Percentiles rank a stretch among this genome's conserved stretches.
Evolutionary conservation across 768 basidiomycete genomes (phyloP).

Genomic region (Porphyrellus cyaneotinctus): DNA sequence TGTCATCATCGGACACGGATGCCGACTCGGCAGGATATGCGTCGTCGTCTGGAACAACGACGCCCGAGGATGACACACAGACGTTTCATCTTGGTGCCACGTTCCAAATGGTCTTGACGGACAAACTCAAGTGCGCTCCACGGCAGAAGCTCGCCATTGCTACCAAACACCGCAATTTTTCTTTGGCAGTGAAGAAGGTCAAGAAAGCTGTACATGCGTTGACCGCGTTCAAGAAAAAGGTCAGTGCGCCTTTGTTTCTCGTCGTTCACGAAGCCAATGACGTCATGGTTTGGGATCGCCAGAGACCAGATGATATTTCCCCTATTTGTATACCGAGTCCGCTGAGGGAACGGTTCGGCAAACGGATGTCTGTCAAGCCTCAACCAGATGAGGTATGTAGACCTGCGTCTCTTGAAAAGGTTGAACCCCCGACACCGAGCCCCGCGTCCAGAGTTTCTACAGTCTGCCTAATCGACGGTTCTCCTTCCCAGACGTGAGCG

Average conservation of each 20-base stretch:
- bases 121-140: background rate
- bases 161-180: constrained; percentile 14
- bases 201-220: constrained; percentile 19
- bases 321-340: constrained; percentile 25
- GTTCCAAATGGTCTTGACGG: constrained; percentile 2
- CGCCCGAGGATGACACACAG: constrained; percentile 28
- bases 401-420: too few relatives aligned
- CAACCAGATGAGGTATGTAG: constrained; percentile 28
- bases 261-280: background rate
- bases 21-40: constrained; percentile 16
- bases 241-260: background rate
- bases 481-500: constrained; percentile 23
- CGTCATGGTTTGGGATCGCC: background rate
- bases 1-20: constrained; percentile 24
- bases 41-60: constrained; percentile 31
- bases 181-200: constrained; percentile 21
- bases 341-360: constrained; percentile 29
- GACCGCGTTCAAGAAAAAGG: constrained; percentile 25
- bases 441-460: constrained; percentile 19
- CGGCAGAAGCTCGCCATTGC: constrained; percentile 6
- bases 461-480: constrained; percentile 30
- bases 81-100: constrained; percentile 20
- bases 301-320: constrained; percentile 24
- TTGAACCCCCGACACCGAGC: background rate
- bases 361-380: constrained; percentile 23